Evolutionary conservation across 2,329 filamentous ascomycete species (phyloP), one percentile per base, ranked within the genome.

Genomic region (Ophiostoma fasciatum): DNA sequence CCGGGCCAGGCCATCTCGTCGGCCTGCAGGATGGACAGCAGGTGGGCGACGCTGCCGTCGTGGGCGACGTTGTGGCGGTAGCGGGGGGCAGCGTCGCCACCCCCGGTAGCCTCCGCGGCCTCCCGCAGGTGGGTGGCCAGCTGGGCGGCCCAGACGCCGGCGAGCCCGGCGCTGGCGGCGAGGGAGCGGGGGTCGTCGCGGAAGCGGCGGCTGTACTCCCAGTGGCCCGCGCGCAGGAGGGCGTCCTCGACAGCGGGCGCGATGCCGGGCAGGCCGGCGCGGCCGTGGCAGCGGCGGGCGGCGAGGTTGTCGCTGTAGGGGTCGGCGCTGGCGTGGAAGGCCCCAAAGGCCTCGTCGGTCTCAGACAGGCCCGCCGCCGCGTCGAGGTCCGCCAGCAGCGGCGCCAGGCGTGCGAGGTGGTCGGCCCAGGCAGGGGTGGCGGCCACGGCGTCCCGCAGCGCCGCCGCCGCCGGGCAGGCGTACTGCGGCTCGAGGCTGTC

Each of bases 291-390:
- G 50, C 84, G 77, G 0, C 82, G 68, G 0, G 82, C 77, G 0
- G 80, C 84, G 2, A 90, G 66, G 49, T 85, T 90, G 52, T 90
- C 83, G 48, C 77, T 90, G 59, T 90, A 90, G 54, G 85, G 82
- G 50, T 90, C 83, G 47, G 80, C 77, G 36, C 68, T 76, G 28
- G 57, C 63, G 49, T 88, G 81, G 61, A 82, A 90, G 4, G 64
- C 76, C 14, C 25, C 28, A n/a, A n/a, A n/a, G 0, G 51, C 49
- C 41, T 75, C 67, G 23, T 54, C 55, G 0, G 61, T 42, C 0
- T 65, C 51, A 1, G n/a, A n/a, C n/a, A 90, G 68, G 21, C 78
- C 78, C 0, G 78, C 82, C 31, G 88, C 66, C 28, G 59, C 52
- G 48, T 90, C 82, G 0, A 90, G 67, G 0, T 53, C 55, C 6